Conservation (phyloP, 2,329 filamentous ascomycete species). For the Ophiocordyceps robertsii region DNA sequence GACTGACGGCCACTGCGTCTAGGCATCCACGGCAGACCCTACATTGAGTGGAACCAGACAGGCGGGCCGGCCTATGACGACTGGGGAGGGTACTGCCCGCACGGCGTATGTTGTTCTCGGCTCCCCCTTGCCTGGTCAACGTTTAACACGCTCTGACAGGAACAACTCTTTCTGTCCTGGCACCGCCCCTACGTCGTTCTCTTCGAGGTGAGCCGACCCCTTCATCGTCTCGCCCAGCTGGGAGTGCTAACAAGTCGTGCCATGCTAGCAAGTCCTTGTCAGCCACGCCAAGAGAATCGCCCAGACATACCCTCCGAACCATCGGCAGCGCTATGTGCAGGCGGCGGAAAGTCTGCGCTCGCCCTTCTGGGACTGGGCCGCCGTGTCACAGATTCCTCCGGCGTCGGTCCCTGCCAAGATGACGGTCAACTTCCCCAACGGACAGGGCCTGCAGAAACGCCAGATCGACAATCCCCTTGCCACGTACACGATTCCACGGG, state of each 20-base stretch:
- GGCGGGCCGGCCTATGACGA: constrained; percentile 14
- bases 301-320: constrained; percentile 23
- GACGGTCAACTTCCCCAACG: constrained; percentile 17
- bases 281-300: constrained; percentile 32
- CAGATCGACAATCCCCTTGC: constrained; percentile 37
- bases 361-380: constrained; percentile 44
- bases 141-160: constrained; percentile 8
- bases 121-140: not conserved
- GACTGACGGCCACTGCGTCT: not conserved
- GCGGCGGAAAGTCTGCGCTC: constrained; percentile 32
- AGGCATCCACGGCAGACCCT: constrained; percentile 29
- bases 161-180: constrained; percentile 38
- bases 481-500: constrained; percentile 33
- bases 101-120: constrained; percentile 10
- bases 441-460: constrained; percentile 13
- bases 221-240: too few relatives aligned
- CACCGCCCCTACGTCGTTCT: constrained; percentile 41
- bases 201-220: constrained; percentile 30
- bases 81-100: constrained; percentile 31
- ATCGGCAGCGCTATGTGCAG: constrained; percentile 21
- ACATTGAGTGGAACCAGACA: constrained; percentile 26
- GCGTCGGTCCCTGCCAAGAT: constrained; percentile 21
- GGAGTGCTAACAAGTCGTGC: not conserved
- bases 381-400: constrained; percentile 24
- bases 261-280: constrained; percentile 32